Conservation (phyloP, 1,284 basidiomycete species). For the Singerocomus rubriflavus region DNA sequence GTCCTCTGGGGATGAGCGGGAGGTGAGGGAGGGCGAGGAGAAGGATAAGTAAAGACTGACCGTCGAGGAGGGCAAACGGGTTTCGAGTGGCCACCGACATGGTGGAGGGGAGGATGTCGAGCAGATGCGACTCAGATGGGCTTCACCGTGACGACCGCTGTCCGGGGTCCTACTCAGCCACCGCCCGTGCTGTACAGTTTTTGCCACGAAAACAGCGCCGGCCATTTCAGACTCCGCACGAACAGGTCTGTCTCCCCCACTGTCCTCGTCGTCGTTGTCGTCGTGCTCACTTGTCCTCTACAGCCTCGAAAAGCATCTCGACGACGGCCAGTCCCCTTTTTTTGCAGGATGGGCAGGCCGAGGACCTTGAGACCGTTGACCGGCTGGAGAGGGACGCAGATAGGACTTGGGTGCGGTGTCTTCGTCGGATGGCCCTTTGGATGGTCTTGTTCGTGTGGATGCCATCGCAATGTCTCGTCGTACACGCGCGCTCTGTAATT, state of each 20-base stretch:
- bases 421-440: constrained; percentile 60
- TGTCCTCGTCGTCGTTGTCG: not conserved
- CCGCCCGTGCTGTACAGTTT: constrained; percentile 49
- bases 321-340: constrained; percentile 75
- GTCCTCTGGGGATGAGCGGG: constrained; percentile 32
- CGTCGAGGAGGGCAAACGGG: constrained; percentile 75
- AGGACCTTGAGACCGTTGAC: constrained; percentile 85
- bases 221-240: not conserved
- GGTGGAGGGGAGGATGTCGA: constrained; percentile 25
- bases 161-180: constrained; percentile 45
- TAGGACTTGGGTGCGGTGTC: constrained; percentile 84
- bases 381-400: constrained; percentile 69
- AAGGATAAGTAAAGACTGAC: constrained; percentile 38
- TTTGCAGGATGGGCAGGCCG: constrained; percentile 62
- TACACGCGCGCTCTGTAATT: constrained; percentile 46
- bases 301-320: constrained; percentile 84
- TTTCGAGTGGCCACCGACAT: constrained; percentile 89
- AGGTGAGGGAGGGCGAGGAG: not conserved
- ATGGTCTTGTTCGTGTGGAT: constrained; percentile 60
- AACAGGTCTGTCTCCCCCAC: constrained; percentile 41
- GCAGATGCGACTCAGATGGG: not conserved
- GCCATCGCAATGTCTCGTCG: constrained; percentile 84
- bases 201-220: constrained; percentile 23
- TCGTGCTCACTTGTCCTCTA: constrained; percentile 2
- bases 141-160: not conserved